Base-by-base conservation (phyloP, 2,329 filamentous ascomycete genomes). In the Akanthomyces lecanii region DNA sequence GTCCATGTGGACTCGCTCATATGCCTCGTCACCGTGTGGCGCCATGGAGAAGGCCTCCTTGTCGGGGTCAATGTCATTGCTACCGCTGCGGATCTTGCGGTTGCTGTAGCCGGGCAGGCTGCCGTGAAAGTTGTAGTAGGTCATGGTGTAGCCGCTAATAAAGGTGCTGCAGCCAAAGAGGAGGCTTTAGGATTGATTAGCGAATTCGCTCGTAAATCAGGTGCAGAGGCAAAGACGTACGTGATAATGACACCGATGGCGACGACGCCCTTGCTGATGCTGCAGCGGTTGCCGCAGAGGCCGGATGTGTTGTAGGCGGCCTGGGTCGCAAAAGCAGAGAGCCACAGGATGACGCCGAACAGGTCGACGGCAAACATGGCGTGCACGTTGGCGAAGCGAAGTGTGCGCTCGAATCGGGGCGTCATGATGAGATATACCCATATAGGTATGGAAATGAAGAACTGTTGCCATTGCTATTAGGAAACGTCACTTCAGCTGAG, bases 11-110 rank as follows among this genome's bases (percentile, higher is more conserved):
- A 88, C 81, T 16, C 83, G 84, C 57, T 85, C 83, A 69, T 89
- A 89, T 50, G 83, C 81, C 70, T 88, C 86, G 66, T 89, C 86
- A 68, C 86, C 85, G 70, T 86, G 83, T n/a, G 85, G 84, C 16
- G 84, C 84, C 74, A 86, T 87, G 63, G 85, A 87, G 75, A 89
- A 89, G 64, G 86, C 86, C 33, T 86, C 85, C 77, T 88, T 88
- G 73, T 89, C 86, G 0, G 86, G 86, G 71, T 89, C 86, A 67
- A 88, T 88, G 75, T 84, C 83, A 67, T 78, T 74, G 64, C 64
- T 67, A 65, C 71, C 71, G 64, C 72, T 71, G 57, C 78, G 74
- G 60, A 79, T 68, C 69, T 77, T 73, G 69, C 71, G 77, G 67
- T 77, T 78, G 69, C 85, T 84, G 72, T 87, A 87, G 63, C 86